Evolutionary conservation across 2,329 filamentous ascomycete genomes (phyloP).

Genomic region (Pestalotiopsis sp.): DNA sequence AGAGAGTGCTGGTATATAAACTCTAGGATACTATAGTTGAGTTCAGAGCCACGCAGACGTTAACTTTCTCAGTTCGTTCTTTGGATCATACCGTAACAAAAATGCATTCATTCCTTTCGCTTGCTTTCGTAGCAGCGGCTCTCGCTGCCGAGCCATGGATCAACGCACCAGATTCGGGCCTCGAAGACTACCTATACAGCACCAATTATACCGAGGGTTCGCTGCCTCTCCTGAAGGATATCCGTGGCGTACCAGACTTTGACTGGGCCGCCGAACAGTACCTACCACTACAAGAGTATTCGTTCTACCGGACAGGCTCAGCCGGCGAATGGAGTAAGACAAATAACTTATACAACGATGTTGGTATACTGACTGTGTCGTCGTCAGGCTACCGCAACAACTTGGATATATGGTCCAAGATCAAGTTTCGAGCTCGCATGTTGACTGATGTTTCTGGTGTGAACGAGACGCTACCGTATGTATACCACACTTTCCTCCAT

Average conservation of each 20-base stretch:
- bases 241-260: slow-evolving; percentile 51
- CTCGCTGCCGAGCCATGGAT: slow-evolving; percentile 33
- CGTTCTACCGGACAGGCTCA: slow-evolving; percentile 52
- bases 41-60: background rate
- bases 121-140: slow-evolving; percentile 25
- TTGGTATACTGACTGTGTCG: background rate
- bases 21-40: background rate
- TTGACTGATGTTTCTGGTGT: slow-evolving; percentile 39
- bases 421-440: slow-evolving; percentile 44
- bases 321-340: slow-evolving; percentile 47
- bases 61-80: background rate
- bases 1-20: background rate
- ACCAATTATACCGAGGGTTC: slow-evolving; percentile 35
- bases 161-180: slow-evolving; percentile 39
- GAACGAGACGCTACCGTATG: slow-evolving; percentile 35
- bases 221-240: slow-evolving; percentile 41
- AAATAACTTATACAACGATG: background rate
- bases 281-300: slow-evolving; percentile 43
- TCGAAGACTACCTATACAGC: slow-evolving; percentile 29
- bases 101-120: slow-evolving; percentile 14
- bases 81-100: background rate
- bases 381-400: slow-evolving; percentile 48
- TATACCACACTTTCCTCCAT: background rate
- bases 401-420: slow-evolving; percentile 50
- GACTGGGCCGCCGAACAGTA: slow-evolving; percentile 49